phyloP scores from a whole-genome alignment of 495 filamentous ascomycete species.

The Podospora conica region DNA sequence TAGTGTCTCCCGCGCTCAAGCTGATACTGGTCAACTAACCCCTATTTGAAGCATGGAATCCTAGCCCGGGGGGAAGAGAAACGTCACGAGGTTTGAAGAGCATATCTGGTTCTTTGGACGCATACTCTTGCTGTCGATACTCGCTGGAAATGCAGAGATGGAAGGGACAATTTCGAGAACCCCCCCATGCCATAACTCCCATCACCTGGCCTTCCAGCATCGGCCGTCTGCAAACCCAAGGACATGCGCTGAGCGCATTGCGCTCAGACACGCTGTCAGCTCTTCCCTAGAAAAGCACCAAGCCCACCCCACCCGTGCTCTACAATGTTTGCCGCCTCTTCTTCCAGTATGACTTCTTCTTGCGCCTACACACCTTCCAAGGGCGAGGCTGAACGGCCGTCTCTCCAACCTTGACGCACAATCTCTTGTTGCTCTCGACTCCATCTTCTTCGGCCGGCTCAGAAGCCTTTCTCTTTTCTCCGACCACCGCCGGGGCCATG shows the following conservation, averaged over 20 bases:
- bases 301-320: slow-evolving; percentile 36
- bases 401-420: neutral
- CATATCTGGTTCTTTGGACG: neutral
- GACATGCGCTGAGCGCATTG: too few species aligned
- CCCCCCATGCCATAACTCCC: too few species aligned
- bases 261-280: too few species aligned
- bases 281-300: neutral
- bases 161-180: too few species aligned
- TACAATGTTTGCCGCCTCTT: slow-evolving; percentile 33
- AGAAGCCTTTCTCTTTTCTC: slow-evolving; percentile 7
- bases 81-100: neutral
- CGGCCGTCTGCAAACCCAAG: too few species aligned
- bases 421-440: neutral
- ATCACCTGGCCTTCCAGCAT: too few species aligned
- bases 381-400: neutral
- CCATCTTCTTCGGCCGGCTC: slow-evolving; percentile 1
- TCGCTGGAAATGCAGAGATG: neutral
- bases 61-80: too few species aligned
- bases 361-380: slow-evolving; percentile 1
- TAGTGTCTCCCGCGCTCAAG: too few species aligned
- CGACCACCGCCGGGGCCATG: neutral
- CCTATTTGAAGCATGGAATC: too few species aligned
- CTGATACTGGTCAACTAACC: too few species aligned
- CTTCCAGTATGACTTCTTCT: slow-evolving; percentile 34
- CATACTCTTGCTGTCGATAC: neutral